Conservation (phyloP, 805 yeast genomes). For the Pichia nanzhaoensis region DNA sequence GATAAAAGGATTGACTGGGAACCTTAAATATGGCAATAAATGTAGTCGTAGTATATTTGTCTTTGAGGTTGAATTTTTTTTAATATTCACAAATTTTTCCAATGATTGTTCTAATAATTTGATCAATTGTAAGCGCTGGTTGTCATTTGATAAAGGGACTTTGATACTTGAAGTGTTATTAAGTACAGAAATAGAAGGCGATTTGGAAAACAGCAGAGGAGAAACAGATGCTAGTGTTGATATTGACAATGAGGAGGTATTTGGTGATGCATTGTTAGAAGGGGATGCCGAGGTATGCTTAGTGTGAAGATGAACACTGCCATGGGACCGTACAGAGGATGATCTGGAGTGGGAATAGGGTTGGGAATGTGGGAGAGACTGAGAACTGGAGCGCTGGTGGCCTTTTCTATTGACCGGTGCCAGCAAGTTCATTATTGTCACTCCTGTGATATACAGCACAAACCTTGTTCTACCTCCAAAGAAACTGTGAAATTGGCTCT, state of each 20-base stretch:
- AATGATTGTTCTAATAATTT: constrained; percentile 39
- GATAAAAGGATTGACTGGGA: constrained; percentile 7
- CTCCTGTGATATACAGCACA: not conserved
- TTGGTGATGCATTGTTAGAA: constrained; percentile 2
- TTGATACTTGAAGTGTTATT: not conserved
- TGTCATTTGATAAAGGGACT: constrained; percentile 13
- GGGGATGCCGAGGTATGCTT: not conserved
- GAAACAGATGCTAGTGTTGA: constrained; percentile 9
- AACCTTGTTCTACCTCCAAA: too few relatives aligned
- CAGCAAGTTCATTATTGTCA: not conserved
- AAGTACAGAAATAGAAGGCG: constrained; percentile 7
- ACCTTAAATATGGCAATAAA: constrained; percentile 39
- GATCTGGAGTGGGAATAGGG: constrained; percentile 5
- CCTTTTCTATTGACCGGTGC: not conserved
- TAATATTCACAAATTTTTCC: constrained; percentile 35
- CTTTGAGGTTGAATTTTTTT: constrained; percentile 33
- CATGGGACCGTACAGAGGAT: constrained; percentile 6
- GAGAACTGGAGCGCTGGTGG: too few relatives aligned
- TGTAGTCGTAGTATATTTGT: constrained; percentile 43
- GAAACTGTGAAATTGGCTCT: too few relatives aligned
- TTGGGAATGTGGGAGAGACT: too few relatives aligned
- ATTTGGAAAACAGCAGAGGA: constrained; percentile 11
- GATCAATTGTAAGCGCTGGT: constrained; percentile 12
- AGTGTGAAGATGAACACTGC: constrained; percentile 2
- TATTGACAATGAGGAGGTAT: constrained; percentile 4